phyloP scores from a whole-genome alignment of 371 early-diverging fungal species.

The Lichtheimia ornata region DNA sequence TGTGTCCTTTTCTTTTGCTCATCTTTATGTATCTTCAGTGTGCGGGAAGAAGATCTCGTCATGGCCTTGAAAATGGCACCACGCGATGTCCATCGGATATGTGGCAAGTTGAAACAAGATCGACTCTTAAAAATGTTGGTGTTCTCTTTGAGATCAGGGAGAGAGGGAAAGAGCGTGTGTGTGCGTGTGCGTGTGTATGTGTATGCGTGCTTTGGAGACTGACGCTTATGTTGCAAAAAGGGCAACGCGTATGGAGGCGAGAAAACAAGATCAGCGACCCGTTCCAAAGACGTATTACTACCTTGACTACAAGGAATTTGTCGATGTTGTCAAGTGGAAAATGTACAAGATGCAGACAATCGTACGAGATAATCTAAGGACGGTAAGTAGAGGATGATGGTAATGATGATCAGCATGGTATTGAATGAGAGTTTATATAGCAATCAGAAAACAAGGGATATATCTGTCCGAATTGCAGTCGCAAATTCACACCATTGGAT shows the following conservation, averaged over 20 bases:
- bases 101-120: constrained; percentile 76
- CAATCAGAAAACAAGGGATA: constrained; percentile 78
- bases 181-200: background rate
- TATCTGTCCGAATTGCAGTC: constrained; percentile 63
- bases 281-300: constrained; percentile 81
- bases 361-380: constrained; percentile 71
- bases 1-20: too few relatives aligned
- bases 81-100: constrained; percentile 78
- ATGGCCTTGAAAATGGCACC: constrained; percentile 64
- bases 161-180: background rate
- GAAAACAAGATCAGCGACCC: constrained; percentile 65
- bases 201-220: background rate
- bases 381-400: constrained; percentile 32
- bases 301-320: constrained; percentile 90
- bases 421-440: constrained; percentile 13
- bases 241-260: constrained; percentile 61
- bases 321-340: constrained; percentile 90
- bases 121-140: constrained; percentile 74
- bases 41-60: constrained; percentile 80
- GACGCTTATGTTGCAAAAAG: constrained; percentile 24
- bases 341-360: constrained; percentile 83
- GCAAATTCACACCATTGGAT: constrained; percentile 59
- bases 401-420: background rate
- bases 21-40: constrained; percentile 17
- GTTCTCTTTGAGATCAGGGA: too few relatives aligned